Base-by-base conservation (phyloP, 106 monocot species). In the Agapanthus africanus region DNA sequence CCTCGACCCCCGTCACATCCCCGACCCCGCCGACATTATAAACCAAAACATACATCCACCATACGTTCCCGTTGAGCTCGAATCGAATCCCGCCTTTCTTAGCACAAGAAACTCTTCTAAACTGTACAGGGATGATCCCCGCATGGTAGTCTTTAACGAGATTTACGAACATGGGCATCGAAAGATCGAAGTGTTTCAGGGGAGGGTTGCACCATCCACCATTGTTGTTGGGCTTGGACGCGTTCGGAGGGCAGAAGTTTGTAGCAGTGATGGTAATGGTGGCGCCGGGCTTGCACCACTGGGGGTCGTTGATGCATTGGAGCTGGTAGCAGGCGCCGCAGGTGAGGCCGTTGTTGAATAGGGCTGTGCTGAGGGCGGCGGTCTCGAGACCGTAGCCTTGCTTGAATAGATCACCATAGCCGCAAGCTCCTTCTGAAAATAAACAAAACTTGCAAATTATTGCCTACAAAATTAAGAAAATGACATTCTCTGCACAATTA, bases 131-230 rank as follows among this genome's bases (percentile, higher is more conserved):
- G 28, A 78, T 60, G 52, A 81, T 79, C 34, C 88, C 84, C 8
- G 72, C 88, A 23, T 72, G 62, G 46, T 64, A 65, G 68, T 76
- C 73, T 3, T 71, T 77, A 6, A 76, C 81, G 30, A 86, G 70
- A 37, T 68, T 75, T 10, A 73, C 49, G 76, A 86, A 86, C 76
- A 79, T 76, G 16, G 78, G 72, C 72, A 76, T 67, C 36, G 76
- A 66, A 71, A 87, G 82, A 36, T 87, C 86, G 46, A 87, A 79
- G 63, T 87, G 85, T 33, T 69, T 65, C 0, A 33, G 64, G 0
- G 85, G 85, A 0, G 79, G 81, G 66, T 86, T 82, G 77, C 86
- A 79, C 86, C 79, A 87, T 0, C 80, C 78, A n/a, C 84, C 84
- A 28, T 50, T 19, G 71, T 79, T 44, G 30, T 25, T 74, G 27